Conservation (phyloP, 345 rosid species). For the Firmiana major region DNA sequence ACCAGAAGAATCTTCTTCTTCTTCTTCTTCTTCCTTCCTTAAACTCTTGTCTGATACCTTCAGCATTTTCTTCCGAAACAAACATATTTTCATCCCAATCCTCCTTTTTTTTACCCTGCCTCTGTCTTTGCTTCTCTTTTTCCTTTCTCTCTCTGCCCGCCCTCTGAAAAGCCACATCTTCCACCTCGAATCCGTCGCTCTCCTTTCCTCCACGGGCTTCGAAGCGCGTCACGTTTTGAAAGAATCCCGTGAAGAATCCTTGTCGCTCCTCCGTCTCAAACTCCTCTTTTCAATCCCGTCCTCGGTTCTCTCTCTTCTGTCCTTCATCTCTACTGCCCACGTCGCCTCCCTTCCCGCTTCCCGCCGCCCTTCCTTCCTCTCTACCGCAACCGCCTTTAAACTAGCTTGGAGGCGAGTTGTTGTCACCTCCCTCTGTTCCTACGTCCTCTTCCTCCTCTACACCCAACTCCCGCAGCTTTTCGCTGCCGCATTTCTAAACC, state of each 20-base stretch:
- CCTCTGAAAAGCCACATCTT: conserved; percentile 49
- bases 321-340: conserved; percentile 34
- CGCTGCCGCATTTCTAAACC: conserved; percentile 20
- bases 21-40: background rate
- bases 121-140: conserved; percentile 50
- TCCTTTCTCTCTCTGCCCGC: conserved; percentile 45
- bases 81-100: conserved; percentile 38
- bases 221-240: conserved; percentile 61
- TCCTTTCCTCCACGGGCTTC: conserved; percentile 42
- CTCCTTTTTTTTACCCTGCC: conserved; percentile 52
- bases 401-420: conserved; percentile 37
- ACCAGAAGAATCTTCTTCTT: background rate
- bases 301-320: conserved; percentile 49
- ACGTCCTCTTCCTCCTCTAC: conserved; percentile 40
- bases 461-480: conserved; percentile 28
- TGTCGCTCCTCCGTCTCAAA: conserved; percentile 54
- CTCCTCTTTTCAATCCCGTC: conserved; percentile 44
- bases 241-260: conserved; percentile 59
- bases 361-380: conserved; percentile 26
- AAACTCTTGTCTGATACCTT: conserved; percentile 35
- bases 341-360: conserved; percentile 31
- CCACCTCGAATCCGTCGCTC: conserved; percentile 52
- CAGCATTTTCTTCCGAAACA: conserved; percentile 42
- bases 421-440: conserved; percentile 51
- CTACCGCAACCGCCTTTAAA: conserved; percentile 27